Evolutionary conservation across 192 early-diverging fungal species (phyloP).

Genomic region (Umbelopsis isabellina): DNA sequence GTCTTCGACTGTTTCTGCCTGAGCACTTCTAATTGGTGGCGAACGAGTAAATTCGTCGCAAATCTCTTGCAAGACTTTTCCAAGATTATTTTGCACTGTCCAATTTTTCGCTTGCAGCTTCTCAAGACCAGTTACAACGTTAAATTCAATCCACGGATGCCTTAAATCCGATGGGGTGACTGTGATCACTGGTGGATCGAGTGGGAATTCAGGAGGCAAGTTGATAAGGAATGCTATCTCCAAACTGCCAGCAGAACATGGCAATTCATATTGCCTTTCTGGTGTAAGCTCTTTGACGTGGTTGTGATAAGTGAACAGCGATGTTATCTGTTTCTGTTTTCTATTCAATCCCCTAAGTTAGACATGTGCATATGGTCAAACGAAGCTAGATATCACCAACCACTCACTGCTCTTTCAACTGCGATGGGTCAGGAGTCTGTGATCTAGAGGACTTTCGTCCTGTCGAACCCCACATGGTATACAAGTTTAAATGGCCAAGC

Average conservation of each 20-base stretch:
- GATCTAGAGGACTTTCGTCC: conserved; percentile 23
- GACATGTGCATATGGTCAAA: not conserved
- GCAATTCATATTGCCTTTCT: conserved; percentile 37
- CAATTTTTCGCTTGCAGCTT: conserved; percentile 43
- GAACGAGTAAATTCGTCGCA: conserved; percentile 43
- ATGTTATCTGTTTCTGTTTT: conserved; percentile 40
- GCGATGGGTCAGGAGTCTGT: conserved; percentile 11
- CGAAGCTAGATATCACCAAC: not conserved
- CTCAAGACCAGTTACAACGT: conserved; percentile 53
- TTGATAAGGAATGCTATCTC: conserved; percentile 42
- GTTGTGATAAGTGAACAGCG: conserved; percentile 33
- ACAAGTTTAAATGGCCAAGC: not conserved
- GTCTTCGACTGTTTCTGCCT: conserved; percentile 19
- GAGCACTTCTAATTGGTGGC: conserved; percentile 39
- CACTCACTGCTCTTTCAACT: conserved; percentile 4
- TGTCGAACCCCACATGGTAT: conserved; percentile 20
- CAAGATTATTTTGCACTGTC: conserved; percentile 48
- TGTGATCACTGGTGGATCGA: conserved; percentile 55
- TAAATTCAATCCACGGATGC: conserved; percentile 58
- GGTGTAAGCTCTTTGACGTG: conserved; percentile 28
- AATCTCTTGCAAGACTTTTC: conserved; percentile 60
- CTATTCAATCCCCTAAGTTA: conserved; percentile 18
- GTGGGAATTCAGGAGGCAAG: conserved; percentile 55
- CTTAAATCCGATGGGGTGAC: conserved; percentile 48
- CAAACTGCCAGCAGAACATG: conserved; percentile 3